These are phyloP conservation scores for Leishmania tarentolae DNA, from an alignment of 208 protist species.

Conservation along the genomic window DNA sequence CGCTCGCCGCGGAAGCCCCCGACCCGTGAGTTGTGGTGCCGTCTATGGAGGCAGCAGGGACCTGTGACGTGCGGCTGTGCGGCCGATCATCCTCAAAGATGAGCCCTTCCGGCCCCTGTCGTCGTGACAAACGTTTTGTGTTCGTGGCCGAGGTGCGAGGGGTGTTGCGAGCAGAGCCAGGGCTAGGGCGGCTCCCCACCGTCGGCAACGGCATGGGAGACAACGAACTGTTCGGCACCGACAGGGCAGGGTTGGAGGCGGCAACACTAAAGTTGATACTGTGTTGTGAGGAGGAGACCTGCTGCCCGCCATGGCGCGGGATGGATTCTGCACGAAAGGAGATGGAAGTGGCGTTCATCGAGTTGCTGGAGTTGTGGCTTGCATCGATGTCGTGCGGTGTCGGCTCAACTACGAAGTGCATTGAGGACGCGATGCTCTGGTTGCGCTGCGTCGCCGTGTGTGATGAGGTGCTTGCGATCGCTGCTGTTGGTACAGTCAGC, in stretches of 20 bases:
- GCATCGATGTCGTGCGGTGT: not conserved
- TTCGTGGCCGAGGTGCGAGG: not conserved
- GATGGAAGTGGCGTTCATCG: conserved; percentile 8
- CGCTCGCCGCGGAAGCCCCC: conserved; percentile 11
- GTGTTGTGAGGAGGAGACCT: conserved; percentile 9
- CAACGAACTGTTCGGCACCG: conserved; percentile 3
- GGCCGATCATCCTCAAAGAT: not conserved
- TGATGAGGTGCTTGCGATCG: not conserved
- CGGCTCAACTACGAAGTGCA: not conserved
- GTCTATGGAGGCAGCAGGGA: not conserved
- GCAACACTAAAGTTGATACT: conserved; percentile 21
- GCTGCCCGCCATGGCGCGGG: not conserved
- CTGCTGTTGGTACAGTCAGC: not conserved
- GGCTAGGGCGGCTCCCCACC: not conserved
- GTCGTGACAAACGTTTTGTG: not conserved
- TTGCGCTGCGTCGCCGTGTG: conserved; percentile 8
- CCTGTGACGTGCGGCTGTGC: conserved; percentile 12
- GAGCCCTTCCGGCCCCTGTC: conserved; percentile 9
- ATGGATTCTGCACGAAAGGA: conserved; percentile 12
- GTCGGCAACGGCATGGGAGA: not conserved
- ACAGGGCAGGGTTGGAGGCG: not conserved
- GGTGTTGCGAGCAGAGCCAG: not conserved
- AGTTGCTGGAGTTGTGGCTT: not conserved
- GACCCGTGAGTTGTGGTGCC: conserved; percentile 12
- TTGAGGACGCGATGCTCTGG: conserved; percentile 17